These are phyloP conservation scores for Fusarium mexicanum DNA, from an alignment of 2,329 filamentous ascomycete genomes.

Conservation along the genomic window DNA sequence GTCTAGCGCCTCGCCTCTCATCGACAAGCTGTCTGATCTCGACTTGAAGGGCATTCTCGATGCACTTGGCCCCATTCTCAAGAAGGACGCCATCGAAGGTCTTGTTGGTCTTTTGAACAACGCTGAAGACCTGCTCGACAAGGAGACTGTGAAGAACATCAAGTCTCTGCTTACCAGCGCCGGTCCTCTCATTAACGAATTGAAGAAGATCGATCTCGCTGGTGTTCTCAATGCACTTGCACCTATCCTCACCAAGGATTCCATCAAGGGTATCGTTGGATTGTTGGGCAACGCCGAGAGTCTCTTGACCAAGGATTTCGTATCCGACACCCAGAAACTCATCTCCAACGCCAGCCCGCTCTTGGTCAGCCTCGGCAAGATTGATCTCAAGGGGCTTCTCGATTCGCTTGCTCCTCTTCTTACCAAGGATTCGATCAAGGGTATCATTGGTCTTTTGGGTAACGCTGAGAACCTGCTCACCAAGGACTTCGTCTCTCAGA, in stretches of 20 bases:
- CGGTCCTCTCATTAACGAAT: conserved; percentile 45
- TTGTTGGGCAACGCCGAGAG: conserved; percentile 48
- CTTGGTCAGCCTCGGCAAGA: conserved; percentile 45
- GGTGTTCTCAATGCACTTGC: conserved; percentile 42
- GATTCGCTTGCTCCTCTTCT: conserved; percentile 42
- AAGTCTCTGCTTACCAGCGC: conserved; percentile 40
- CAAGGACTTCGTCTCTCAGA: conserved; percentile 38
- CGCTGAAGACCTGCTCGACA: conserved; percentile 35
- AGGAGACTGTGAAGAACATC: conserved; percentile 39
- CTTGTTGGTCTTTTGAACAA: conserved; percentile 42
- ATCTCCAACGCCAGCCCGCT: conserved; percentile 44
- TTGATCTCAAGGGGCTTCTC: conserved; percentile 46
- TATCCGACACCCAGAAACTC: conserved; percentile 36
- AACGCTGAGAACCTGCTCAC: conserved; percentile 46
- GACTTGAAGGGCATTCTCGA: conserved; percentile 49
- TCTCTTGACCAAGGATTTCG: conserved; percentile 37
- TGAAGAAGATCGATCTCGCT: conserved; percentile 49
- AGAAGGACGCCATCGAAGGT: conserved; percentile 40
- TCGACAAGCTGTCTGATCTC: conserved; percentile 44
- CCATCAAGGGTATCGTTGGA: conserved; percentile 45
- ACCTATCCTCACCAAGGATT: conserved; percentile 44
- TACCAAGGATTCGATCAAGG: conserved; percentile 44
- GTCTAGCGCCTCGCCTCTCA: conserved; percentile 36
- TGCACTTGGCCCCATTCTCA: conserved; percentile 38
- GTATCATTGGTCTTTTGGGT: conserved; percentile 47